Base-by-base conservation (phyloP, 1,284 basidiomycete species). In the Leucoagaricus sp. region DNA sequence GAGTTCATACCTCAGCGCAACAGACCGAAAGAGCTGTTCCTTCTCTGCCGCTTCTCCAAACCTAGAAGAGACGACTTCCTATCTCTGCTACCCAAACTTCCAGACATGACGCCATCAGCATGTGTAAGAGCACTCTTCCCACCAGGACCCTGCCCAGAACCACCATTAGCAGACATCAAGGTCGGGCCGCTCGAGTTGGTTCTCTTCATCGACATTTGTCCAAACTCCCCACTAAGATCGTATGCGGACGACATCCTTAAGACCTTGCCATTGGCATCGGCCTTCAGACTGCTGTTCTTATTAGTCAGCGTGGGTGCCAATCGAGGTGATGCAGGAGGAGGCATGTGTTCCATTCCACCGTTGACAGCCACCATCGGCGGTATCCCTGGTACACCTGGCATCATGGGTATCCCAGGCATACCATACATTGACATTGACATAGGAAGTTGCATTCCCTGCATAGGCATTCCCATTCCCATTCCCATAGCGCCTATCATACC, bases 221-320 rank as follows among this genome's bases (percentile, higher is more conserved):
- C 34, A 34, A 77, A 74, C 62, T 78, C 75, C 2, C 62, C 64
- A n/a, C 73, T 66, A 1, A 78, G 59, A 58, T 75, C 72, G 62
- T 75, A 75, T 15, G 60, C 33, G 19, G 67, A 65, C 5, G 62
- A 58, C 7, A 61, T 58, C 21, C 65, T 62, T 28, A 58, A 57
- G 36, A 60, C 4, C n/a, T 34, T 44, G 15, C 48, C 23, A 19
- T 28, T 15, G 4, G 29, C 36, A 9, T 55, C 44, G n/a, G 55
- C 47, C 34, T 36, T 54, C 19, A 31, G 53, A 23, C 40, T 10
- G 49, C 53, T 33, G 17, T 38, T 53, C 7, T 29, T 41, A 9
- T 41, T 41, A 12, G 19, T 41, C 40, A 23, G 40, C 5, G 13
- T 36, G 4, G 33, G 56, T 8, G 21, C 21, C 40, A 40, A 15